Evolutionary conservation across 1,284 basidiomycete species (phyloP), one percentile per base, ranked within the genome.

Genomic region (Taiwanofungus camphoratus): DNA sequence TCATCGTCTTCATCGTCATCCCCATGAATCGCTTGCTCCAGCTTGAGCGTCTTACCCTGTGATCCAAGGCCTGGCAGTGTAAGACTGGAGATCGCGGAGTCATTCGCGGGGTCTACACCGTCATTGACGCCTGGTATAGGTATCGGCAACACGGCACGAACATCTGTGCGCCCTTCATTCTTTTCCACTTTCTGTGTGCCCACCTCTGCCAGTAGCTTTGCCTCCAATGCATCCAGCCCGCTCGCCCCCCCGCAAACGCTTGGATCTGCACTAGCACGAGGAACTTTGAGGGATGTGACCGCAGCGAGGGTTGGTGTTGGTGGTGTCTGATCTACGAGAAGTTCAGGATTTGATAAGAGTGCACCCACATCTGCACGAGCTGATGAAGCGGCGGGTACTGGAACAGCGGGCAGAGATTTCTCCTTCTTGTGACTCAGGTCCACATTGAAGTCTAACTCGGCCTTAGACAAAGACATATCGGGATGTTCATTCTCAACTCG

Each of bases 1-100:
- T 45, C 41, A 18, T 45, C 48, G 11, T 40, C 42, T 39, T 39
- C 30, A 15, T 36, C 45, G 6, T 41, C 31, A 9, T 27, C 12
- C 16, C 26, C 35, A 34, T 19, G 23, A n/a, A 34, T 27, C 24
- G 31, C 20, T 36, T 19, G 31, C 44, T 54, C 59, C 41, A 43
- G 27, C 39, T 41, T 46, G 1, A 54, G 48, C 34, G 56, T 54
- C 42, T 46, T 52, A 44, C 51, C 57, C 18, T 63, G 59, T 26
- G 44, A 51, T 8, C 54, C 60, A 8, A 60, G 43, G 41, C 76
- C 76, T 2, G 77, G 79, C n/a, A 87, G 68, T 11, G 81, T 81
- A 50, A 87, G 59, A 55, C 83, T 87, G 31, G 83, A 86, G 38
- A 86, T 87, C 20, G 80, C 83, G 36, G 79, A 82, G 52, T 87